Evolutionary conservation across 1,284 basidiomycete species (phyloP).

Genomic region (Naganishia albida): DNA sequence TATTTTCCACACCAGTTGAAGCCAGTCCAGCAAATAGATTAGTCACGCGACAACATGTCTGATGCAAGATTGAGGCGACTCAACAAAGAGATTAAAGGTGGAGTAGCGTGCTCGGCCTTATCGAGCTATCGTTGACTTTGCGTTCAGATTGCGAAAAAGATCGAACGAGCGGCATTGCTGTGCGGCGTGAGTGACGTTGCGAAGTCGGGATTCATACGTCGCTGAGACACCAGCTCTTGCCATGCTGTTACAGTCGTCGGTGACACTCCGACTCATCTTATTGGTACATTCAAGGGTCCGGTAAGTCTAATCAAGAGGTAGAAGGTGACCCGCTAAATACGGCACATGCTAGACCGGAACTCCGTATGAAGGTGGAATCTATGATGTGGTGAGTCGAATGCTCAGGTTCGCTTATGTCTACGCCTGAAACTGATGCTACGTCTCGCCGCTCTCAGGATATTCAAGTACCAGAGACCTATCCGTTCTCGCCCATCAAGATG

Average conservation of each 20-base stretch:
- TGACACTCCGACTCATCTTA: conserved; percentile 81
- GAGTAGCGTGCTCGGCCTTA: conserved; percentile 38
- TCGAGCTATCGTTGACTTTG: background rate
- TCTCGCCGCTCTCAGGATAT: conserved; percentile 68
- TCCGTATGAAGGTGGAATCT: conserved; percentile 89
- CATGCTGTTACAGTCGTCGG: conserved; percentile 63
- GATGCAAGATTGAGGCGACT: conserved; percentile 85
- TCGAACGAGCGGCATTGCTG: conserved; percentile 77
- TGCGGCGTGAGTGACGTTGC: conserved; percentile 58
- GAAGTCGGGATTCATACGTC: too few relatives aligned
- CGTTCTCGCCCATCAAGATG: conserved; percentile 98
- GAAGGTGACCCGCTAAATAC: conserved; percentile 29
- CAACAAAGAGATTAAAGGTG: conserved; percentile 87
- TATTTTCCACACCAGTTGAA: background rate
- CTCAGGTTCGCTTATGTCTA: background rate
- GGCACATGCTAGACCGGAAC: conserved; percentile 62
- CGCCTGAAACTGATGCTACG: background rate
- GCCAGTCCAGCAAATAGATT: background rate
- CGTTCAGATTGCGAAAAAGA: conserved; percentile 85
- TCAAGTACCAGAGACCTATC: conserved; percentile 89
- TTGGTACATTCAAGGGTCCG: conserved; percentile 87
- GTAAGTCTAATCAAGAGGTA: conserved; percentile 53
- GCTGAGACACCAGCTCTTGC: background rate
- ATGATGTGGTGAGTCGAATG: conserved; percentile 74
- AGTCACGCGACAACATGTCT: conserved; percentile 48